phyloP scores from a whole-genome alignment of 345 rosid genomes.

The Theobroma cacao region DNA sequence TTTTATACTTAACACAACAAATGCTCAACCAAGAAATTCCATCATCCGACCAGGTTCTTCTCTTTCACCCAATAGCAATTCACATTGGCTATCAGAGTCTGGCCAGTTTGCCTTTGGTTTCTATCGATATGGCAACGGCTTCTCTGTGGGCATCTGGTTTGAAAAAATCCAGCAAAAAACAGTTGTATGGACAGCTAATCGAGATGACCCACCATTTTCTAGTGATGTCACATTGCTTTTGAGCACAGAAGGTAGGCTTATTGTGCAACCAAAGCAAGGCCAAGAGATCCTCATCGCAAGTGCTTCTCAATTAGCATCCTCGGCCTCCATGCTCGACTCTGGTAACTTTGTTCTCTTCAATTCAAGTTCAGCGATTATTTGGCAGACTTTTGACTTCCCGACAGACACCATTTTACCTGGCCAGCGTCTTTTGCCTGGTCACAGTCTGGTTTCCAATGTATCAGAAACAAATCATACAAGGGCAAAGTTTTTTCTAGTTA shows the following conservation, averaged over 20 bases:
- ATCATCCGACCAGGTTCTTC: background rate
- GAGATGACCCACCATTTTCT: background rate
- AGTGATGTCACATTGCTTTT: conserved; percentile 4
- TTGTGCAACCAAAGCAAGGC: background rate
- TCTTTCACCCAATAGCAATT: background rate
- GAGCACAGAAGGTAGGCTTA: background rate
- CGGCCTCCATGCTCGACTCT: conserved; percentile 8
- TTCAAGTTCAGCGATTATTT: background rate
- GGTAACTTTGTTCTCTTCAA: conserved; percentile 16
- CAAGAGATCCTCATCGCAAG: background rate
- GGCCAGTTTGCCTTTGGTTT: too few species aligned
- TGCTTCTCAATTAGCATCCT: background rate
- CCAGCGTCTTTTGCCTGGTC: background rate
- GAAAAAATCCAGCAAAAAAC: background rate
- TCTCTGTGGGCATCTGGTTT: background rate
- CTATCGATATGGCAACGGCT: too few species aligned
- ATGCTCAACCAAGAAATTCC: background rate
- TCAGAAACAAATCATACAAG: conserved; percentile 22
- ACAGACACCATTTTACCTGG: conserved; percentile 30
- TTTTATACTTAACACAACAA: background rate
- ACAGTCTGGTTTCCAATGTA: conserved; percentile 21
- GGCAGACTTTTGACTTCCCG: conserved; percentile 31
- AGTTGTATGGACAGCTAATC: background rate
- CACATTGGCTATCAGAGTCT: background rate
- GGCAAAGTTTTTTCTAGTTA: conserved; percentile 19